A percentile compares a stretch with the other conserved stretches of the same genome.
Evolutionary conservation across 2,329 filamentous ascomycete species (phyloP).

Genomic region (Atkinsonella texensis): DNA sequence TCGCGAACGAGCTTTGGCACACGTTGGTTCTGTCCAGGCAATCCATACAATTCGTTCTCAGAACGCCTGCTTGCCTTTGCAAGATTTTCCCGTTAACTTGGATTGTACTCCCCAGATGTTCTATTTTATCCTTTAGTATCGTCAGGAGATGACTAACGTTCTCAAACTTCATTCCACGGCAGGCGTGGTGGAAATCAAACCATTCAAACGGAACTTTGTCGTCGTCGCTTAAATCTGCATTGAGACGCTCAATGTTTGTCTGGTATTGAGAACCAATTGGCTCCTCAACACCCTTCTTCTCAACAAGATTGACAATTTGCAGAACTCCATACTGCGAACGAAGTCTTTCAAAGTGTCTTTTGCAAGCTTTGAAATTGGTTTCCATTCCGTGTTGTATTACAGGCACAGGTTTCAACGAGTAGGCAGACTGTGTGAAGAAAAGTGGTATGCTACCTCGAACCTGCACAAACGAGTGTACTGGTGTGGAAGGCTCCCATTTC

Average conservation of each 20-base stretch:
- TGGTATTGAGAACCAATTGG: conserved; percentile 71
- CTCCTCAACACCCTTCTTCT: conserved; percentile 74
- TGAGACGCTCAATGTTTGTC: conserved; percentile 52
- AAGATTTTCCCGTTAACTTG: conserved; percentile 31
- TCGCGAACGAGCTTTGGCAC: conserved; percentile 81
- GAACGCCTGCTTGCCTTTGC: conserved; percentile 54
- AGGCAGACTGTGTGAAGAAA: conserved; percentile 91
- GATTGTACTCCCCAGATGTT: conserved; percentile 60
- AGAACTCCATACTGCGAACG: conserved; percentile 59
- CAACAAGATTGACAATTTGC: conserved; percentile 74
- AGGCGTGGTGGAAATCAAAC: conserved; percentile 94
- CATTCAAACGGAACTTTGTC: conserved; percentile 58
- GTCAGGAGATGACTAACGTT: conserved; percentile 76
- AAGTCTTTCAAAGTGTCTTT: conserved; percentile 64
- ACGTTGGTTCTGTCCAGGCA: conserved; percentile 95
- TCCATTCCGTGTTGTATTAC: conserved; percentile 69
- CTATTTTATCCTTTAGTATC: conserved; percentile 53
- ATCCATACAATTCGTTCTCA: conserved; percentile 99
- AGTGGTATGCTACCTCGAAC: conserved; percentile 83
- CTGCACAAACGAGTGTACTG: conserved; percentile 75
- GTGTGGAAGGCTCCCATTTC: conserved; percentile 48
- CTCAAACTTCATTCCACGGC: conserved; percentile 95
- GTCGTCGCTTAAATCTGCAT: conserved; percentile 42
- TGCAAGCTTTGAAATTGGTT: conserved; percentile 67
- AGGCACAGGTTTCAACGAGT: conserved; percentile 80